Evolutionary conservation across 208 protist genomes (phyloP).

Genomic region (Acanthamoeba lenticulata): DNA sequence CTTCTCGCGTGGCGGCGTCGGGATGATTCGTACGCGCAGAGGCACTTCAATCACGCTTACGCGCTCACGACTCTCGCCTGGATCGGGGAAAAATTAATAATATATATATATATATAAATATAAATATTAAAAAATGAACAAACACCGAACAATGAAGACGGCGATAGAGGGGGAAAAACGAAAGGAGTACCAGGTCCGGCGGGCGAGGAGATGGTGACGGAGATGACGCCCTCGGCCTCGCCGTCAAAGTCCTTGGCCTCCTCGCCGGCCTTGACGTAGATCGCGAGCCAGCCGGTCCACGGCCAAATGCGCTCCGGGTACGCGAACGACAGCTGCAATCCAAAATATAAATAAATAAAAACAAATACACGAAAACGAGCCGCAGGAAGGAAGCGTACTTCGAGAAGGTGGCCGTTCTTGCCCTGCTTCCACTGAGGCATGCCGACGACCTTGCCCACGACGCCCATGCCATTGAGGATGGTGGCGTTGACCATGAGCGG

Average conservation of each 20-base stretch:
- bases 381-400: neutral
- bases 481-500: conserved; percentile 94
- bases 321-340: conserved; percentile 36
- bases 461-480: conserved; percentile 89
- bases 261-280: conserved; percentile 79
- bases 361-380: neutral
- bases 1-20: conserved; percentile 87
- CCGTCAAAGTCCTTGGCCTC: conserved; percentile 67
- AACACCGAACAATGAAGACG: neutral
- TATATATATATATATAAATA: neutral
- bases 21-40: conserved; percentile 76
- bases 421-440: conserved; percentile 52
- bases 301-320: conserved; percentile 86
- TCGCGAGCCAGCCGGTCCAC: conserved; percentile 88
- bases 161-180: neutral
- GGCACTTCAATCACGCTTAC: conserved; percentile 5
- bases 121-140: neutral
- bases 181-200: neutral
- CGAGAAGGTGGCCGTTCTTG: conserved; percentile 16
- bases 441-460: conserved; percentile 69
- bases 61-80: conserved; percentile 32
- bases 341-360: too few relatives aligned
- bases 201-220: conserved; percentile 62
- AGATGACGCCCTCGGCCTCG: conserved; percentile 68
- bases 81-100: neutral